phyloP scores from a whole-genome alignment of 176 grass and related monocot genomes.

The Tuctoria greenei region DNA sequence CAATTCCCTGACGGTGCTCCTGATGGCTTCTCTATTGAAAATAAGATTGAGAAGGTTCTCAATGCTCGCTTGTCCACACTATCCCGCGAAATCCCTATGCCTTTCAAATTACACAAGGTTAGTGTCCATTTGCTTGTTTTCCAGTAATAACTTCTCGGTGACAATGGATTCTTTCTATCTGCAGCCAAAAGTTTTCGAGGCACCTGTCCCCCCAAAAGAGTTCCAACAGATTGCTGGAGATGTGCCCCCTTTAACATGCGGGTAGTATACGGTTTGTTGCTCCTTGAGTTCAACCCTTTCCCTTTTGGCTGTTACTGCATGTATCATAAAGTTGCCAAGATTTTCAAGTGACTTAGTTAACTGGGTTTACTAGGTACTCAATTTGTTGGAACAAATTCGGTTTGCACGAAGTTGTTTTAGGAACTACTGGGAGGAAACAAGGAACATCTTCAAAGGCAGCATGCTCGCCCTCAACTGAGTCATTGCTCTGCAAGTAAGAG shows the following conservation, averaged over 20 bases:
- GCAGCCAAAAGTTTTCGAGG: constrained; percentile 70
- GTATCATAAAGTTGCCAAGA: not conserved
- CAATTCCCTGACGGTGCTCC: constrained; percentile 41
- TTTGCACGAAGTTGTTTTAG: constrained; percentile 78
- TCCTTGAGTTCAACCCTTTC: not conserved
- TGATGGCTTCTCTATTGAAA: constrained; percentile 44
- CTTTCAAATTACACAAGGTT: constrained; percentile 52
- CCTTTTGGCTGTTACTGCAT: not conserved
- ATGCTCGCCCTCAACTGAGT: constrained; percentile 43
- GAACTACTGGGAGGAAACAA: constrained; percentile 94
- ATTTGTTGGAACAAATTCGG: constrained; percentile 86
- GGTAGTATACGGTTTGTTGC: constrained; percentile 67
- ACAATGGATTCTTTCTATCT: not conserved
- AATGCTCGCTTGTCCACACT: constrained; percentile 47
- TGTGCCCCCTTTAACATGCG: constrained; percentile 75
- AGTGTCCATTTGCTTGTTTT: constrained; percentile 15
- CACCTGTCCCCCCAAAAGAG: constrained; percentile 55
- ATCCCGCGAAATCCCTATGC: not conserved
- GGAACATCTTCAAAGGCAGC: constrained; percentile 73
- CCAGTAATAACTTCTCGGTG: not conserved
- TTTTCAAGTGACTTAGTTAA: not conserved
- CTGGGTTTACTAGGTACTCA: constrained; percentile 59
- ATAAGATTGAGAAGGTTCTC: constrained; percentile 45
- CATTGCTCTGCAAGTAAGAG: constrained; percentile 90
- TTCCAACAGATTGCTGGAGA: constrained; percentile 58